phyloP scores from a whole-genome alignment of 768 basidiomycete genomes.

The Candolleomyces eurysporus region DNA sequence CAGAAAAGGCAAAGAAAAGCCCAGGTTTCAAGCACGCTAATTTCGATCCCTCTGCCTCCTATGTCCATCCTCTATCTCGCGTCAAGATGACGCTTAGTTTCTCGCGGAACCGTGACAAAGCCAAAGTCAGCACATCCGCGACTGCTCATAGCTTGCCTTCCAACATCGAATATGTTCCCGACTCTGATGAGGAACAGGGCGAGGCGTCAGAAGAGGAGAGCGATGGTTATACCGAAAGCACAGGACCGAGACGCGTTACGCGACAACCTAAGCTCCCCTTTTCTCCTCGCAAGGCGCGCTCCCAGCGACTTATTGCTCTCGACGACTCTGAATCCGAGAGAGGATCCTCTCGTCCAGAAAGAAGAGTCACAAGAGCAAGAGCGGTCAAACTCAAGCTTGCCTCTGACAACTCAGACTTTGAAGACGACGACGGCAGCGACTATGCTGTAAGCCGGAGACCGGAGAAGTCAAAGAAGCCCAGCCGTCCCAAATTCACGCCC shows the following conservation, averaged over 20 bases:
- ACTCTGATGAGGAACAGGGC: slow-evolving; percentile 33
- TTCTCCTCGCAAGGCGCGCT: slow-evolving; percentile 63
- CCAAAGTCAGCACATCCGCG: slow-evolving; percentile 21
- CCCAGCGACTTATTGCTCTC: slow-evolving; percentile 28
- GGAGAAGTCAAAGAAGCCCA: slow-evolving; percentile 18
- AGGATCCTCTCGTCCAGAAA: slow-evolving; percentile 21
- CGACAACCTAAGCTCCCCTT: slow-evolving; percentile 47
- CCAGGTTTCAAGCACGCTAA: slow-evolving; percentile 36
- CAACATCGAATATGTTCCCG: slow-evolving; percentile 25
- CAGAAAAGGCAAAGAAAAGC: slow-evolving; percentile 46
- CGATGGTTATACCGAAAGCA: slow-evolving; percentile 23
- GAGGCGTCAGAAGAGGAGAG: slow-evolving; percentile 17
- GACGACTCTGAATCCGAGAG: slow-evolving; percentile 36
- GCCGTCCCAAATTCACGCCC: slow-evolving; percentile 25
- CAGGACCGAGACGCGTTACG: slow-evolving; percentile 3
- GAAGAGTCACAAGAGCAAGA: slow-evolving; percentile 51
- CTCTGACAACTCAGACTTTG: slow-evolving; percentile 21
- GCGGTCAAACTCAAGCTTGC: slow-evolving; percentile 34
- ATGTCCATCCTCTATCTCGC: slow-evolving; percentile 62
- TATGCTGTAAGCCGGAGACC: slow-evolving; percentile 10
- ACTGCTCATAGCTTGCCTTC: slow-evolving; percentile 23
- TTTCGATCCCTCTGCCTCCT: slow-evolving; percentile 61
- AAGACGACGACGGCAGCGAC: slow-evolving; percentile 28
- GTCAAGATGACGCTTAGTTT: slow-evolving; percentile 37
- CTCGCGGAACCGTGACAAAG: slow-evolving; percentile 18